Conservation (phyloP, 31 red algal genomes). For the Odonthalia washingtoniensis region DNA sequence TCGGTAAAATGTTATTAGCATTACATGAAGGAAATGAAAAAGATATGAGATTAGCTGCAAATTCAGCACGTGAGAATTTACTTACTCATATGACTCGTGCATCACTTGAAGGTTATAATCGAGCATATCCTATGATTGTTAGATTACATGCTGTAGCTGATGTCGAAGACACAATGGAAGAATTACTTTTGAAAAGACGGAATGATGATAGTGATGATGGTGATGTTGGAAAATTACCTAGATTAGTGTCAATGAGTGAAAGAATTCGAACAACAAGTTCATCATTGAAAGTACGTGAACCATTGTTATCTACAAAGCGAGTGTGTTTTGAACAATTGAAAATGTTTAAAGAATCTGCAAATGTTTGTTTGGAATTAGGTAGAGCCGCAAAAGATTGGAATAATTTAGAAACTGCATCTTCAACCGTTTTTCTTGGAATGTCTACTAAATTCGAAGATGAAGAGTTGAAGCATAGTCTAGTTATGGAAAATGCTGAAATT, state of each 20-base stretch:
- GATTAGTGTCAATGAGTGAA: neutral
- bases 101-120: constrained; percentile 68
- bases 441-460: constrained; percentile 29
- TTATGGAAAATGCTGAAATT: constrained; percentile 60
- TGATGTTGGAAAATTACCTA: neutral
- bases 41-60: constrained; percentile 14
- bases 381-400: constrained; percentile 61
- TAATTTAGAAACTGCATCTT: constrained; percentile 69
- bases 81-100: constrained; percentile 42
- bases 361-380: constrained; percentile 70
- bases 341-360: constrained; percentile 50
- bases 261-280: constrained; percentile 55
- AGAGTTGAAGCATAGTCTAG: constrained; percentile 35
- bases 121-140: constrained; percentile 71
- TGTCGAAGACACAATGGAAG: constrained; percentile 56
- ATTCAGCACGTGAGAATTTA: constrained; percentile 43
- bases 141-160: constrained; percentile 69
- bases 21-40: constrained; percentile 31
- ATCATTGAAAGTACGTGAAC: constrained; percentile 74
- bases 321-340: constrained; percentile 60
- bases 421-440: constrained; percentile 56
- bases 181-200: neutral
- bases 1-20: constrained; percentile 62
- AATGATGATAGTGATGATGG: neutral
- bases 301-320: constrained; percentile 72